Evolutionary conservation across 164 flowering plant genomes (phyloP), one percentile per base, ranked within the genome.

Genomic region (Kingdonia uniflora): DNA sequence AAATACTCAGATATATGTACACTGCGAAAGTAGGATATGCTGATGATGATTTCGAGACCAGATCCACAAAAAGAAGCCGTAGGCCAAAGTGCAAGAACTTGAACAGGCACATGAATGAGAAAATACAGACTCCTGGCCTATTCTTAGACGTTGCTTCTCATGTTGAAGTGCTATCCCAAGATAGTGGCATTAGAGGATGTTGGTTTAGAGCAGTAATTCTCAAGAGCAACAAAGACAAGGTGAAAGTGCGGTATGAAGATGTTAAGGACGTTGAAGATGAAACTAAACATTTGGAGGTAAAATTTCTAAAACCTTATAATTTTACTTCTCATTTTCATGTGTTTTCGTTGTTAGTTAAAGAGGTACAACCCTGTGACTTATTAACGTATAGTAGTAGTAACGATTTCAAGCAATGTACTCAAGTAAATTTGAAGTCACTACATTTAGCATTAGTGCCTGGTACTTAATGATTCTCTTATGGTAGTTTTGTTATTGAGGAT

Each of bases 171-270:
- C 84, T 90, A 20, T 82, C 85, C 38, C 95, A 87, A 68, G 97
- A 90, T 62, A 87, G 95, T 80, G 97, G 97, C 37, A 73, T 90
- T 12, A 77, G 82, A 60, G 95, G 97, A 0, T 86, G 95, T 58
- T 90, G 97, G 97, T 77, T 81, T 57, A 72, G 82, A 63, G 89
- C 82, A 57, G 61, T 58, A 35, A 64, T 90, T 40, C 63, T 84
- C 37, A 84, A 87, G 77, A 81, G 60, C 64, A 71, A 61, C 62
- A 74, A 73, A 48, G 70, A 77, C 49, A 87, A 79, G 62, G 78
- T 90, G 59, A 86, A 90, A 72, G 79, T 90, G 52, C 76, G 56
- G n/a, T 90, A 90, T 59, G 72, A 75, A 42, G 95, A 90, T 65
- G 49, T 90, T 56, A 70, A 45, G 46, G 91, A 90, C 78, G 95